phyloP scores from a whole-genome alignment of 2,329 filamentous ascomycete genomes.

The Aspergillus caelatus region DNA sequence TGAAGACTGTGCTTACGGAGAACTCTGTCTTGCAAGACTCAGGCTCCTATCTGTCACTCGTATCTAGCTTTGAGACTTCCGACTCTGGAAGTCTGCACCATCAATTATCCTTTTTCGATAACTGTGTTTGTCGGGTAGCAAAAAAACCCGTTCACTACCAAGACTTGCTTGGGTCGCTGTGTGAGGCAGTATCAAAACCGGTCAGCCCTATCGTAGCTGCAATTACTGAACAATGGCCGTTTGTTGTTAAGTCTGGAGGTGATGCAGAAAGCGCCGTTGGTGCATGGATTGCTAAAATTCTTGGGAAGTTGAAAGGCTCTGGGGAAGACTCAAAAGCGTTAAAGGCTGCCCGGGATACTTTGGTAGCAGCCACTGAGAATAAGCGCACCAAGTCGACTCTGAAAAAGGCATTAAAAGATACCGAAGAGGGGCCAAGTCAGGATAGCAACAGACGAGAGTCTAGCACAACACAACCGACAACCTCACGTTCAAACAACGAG shows the following conservation, averaged over 20 bases:
- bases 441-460: constrained; percentile 19
- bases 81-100: constrained; percentile 33
- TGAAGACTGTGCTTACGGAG: constrained; percentile 40
- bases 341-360: constrained; percentile 47
- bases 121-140: constrained; percentile 75
- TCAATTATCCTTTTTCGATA: constrained; percentile 76
- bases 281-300: constrained; percentile 60
- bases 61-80: constrained; percentile 40
- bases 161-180: constrained; percentile 48
- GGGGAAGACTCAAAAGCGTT: constrained; percentile 55
- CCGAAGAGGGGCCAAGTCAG: constrained; percentile 16
- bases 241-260: constrained; percentile 58
- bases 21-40: constrained; percentile 39
- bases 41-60: constrained; percentile 41
- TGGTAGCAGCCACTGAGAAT: constrained; percentile 45
- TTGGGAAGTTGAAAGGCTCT: constrained; percentile 57
- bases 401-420: constrained; percentile 32
- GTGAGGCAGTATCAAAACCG: constrained; percentile 36
- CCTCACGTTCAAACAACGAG: constrained; percentile 11
- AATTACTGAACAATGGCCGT: constrained; percentile 77
- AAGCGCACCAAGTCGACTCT: constrained; percentile 43
- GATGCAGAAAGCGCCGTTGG: constrained; percentile 53
- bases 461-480: constrained; percentile 18
- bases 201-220: constrained; percentile 69
- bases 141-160: constrained; percentile 81